Base-by-base conservation (phyloP, 805 yeast genomes). In the Priceomyces carsonii region DNA sequence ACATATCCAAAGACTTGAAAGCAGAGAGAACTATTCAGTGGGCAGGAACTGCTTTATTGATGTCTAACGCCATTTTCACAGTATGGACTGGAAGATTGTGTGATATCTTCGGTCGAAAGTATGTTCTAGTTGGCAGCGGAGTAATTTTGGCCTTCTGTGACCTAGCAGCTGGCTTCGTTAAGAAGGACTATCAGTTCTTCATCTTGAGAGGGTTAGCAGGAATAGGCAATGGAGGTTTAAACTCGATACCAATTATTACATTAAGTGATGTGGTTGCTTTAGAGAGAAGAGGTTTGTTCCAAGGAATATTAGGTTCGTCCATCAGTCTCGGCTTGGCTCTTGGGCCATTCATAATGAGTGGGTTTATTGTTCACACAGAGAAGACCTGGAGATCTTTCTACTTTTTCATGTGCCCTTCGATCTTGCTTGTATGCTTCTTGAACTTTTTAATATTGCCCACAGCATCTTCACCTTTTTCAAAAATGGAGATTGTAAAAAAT, bases 261-360 rank as follows among this genome's bases (percentile, higher is more conserved):
- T 60, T 74, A 29, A 69, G 79, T 38, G 83, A 78, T 48, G 52
- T 77, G 14, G 79, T 76, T 10, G 66, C 80, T 0, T 54, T 77
- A 18, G 59, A 67, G 39, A 71, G 76, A 36, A 58, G 82, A 42
- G 82, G 82, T 0, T 70, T 70, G 43, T 77, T 65, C 50, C 82
- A 76, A 53, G 82, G 82, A 3, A 70, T 73, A 6, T 50, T 75
- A 21, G 81, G 80, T 3, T 48, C 72, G 0, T 61, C 66, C 35
- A 70, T 74, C 15, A 80, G 79, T 0, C 19, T 71, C 3, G 81
- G 80, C 4, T 72, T 71, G 43, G 69, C 73, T 2, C 47, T 71
- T 10, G 84, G 82, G 1, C 84, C 85, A 0, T 67, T 79, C 29
- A 42, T 76, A 6, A 74, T 79, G 55, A 73, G 79, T 21, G 75